These are phyloP conservation scores for Wallacemonas rigidus DNA, from an alignment of 208 protist species.

Conservation along the genomic window DNA sequence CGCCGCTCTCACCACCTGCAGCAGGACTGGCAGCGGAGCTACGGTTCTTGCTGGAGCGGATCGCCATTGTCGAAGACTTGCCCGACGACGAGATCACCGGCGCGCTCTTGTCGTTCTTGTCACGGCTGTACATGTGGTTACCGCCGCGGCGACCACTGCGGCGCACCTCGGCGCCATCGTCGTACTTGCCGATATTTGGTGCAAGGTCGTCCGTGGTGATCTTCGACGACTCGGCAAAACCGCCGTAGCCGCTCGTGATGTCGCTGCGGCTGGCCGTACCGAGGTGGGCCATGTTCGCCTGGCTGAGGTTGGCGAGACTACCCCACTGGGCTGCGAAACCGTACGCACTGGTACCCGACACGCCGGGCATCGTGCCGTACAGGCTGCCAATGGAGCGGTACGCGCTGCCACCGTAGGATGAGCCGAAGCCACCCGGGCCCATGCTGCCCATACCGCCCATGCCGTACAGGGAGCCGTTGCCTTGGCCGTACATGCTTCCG, in stretches of 20 bases:
- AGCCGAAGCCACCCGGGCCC: conserved; percentile 23
- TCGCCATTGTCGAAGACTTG: conserved; percentile 40
- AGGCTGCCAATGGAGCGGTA: conserved; percentile 30
- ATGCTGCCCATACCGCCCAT: conserved; percentile 27
- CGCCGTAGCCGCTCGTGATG: conserved; percentile 40
- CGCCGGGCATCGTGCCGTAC: conserved; percentile 20
- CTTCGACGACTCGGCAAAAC: conserved; percentile 32
- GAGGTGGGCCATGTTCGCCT: conserved; percentile 24
- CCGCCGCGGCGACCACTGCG: conserved; percentile 76
- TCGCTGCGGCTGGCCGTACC: conserved; percentile 30
- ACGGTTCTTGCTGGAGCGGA: conserved; percentile 23
- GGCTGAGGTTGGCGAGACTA: conserved; percentile 56
- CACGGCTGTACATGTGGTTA: conserved; percentile 55
- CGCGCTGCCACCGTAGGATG: conserved; percentile 40
- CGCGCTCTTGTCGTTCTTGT: conserved; percentile 48
- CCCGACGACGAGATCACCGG: conserved; percentile 37
- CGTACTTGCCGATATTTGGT: conserved; percentile 57
- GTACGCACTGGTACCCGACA: conserved; percentile 36
- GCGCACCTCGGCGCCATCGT: conserved; percentile 46
- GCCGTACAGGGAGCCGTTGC: conserved; percentile 30
- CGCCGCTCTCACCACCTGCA: not conserved
- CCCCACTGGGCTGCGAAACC: conserved; percentile 64
- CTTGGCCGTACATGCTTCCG: not conserved
- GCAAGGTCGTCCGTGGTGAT: conserved; percentile 43
- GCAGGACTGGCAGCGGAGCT: conserved; percentile 12